Evolutionary conservation across 1,284 basidiomycete species (phyloP), one percentile per base, ranked within the genome.

Genomic region (Boletus subluridellus): DNA sequence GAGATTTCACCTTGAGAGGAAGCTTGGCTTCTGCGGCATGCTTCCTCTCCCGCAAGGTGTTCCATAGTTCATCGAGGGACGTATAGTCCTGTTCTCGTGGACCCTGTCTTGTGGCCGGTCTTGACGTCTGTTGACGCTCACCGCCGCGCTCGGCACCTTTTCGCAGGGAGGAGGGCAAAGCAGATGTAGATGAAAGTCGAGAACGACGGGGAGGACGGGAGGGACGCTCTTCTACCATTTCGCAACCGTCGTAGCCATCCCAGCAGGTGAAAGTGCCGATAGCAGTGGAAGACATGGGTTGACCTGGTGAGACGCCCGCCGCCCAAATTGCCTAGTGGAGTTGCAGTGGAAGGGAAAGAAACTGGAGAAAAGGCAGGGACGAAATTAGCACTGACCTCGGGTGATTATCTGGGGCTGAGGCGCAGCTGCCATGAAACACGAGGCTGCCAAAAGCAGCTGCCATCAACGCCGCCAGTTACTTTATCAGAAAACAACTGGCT

Each of bases 1-100:
- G 75, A 32, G 85, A 88, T 68, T 83, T 81, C 47, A 88, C 83
- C 69, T 89, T 89, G 45, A 82, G 79, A 58, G 81, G 81, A 65
- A 84, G 79, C 61, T 82, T 82, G 47, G 82, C 84, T 77, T 88
- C 83, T 63, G 79, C 79, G 60, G 76, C 78, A 58, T 82, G 82
- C 71, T 88, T 89, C 70, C 80, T 76, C 69, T 80, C 78, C 48
- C 84, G 79, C 56, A 89, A 78, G 54, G 79, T 77, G 58, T 76
- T 80, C 86, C 86, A 88, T n/a, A 88, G 69, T 38, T 81, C 73
- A 63, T 86, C 80, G 57, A 87, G 71, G 11, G 81, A 79, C 30
- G 76, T 69, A 49, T 70, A 69, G 49, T 81, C 79, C 12, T 74
- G 72, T 49, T 78, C 67, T 38, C 57, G 76, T 14, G 76, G 76